Base-by-base conservation (phyloP, 2,329 filamentous ascomycete species). In the Dactylellina sp. region DNA sequence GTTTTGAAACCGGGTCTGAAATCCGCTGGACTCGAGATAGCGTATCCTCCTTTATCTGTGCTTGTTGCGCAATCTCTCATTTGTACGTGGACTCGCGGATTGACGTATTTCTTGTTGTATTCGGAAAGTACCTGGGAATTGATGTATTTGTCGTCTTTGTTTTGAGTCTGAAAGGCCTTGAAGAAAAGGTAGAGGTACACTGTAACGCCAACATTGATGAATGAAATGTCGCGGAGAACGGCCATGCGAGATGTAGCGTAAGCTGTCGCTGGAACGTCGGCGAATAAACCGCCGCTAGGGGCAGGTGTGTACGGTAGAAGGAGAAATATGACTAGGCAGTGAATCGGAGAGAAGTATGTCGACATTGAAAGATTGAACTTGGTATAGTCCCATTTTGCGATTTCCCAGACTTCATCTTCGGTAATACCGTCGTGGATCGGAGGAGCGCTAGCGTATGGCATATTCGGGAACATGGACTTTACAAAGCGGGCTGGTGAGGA, bases 61-160 rank as follows among this genome's bases (percentile, higher is more conserved):
- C 62, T 75, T 1, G 71, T 75, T 1, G 28, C 76, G 18, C 76
- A 76, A 20, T 79, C 78, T 2, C 77, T 71, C 53, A 74, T 76
- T 32, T 56, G 22, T 6, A 53, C 28, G 77, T 96, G 91, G n/a
- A 96, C 87, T 9, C 89, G 86, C 1, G 95, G 95, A 79, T 96
- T 92, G 0, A 99, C 95, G 79, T 90, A 97, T 83, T 99, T 99
- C 77, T 88, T 91, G 80, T 98, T 92, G 80, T 99, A 99, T 82
- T 99, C 95, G 80, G 93, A 89, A 82, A 98, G 85, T 3, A 98
- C 94, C 81, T 98, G 91, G 78, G 90, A 92, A 77, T 96, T 92
- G 70, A 99, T 90, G 50, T 97, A 86, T 1, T 89, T 85, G 1
- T 87, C 88, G 81, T 99, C 95, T 80, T 93, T 96, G 74, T 87